Base-by-base conservation (phyloP, 164 flowering plant genomes). In the Stephania japonica region DNA sequence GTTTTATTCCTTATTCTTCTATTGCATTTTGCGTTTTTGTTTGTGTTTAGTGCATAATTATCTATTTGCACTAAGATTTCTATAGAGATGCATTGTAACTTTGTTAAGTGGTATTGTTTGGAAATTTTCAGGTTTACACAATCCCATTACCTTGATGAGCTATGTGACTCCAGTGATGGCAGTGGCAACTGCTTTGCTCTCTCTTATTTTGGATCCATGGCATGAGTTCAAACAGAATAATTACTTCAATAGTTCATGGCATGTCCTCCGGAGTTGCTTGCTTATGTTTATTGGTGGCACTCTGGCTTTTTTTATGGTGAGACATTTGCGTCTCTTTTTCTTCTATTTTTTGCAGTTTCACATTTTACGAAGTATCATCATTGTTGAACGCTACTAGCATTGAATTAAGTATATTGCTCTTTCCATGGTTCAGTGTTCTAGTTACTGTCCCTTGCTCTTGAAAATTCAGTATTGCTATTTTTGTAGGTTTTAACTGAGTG, bases 141-240 rank as follows among this genome's bases (percentile, higher is more conserved):
- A 96, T 82, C 99, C 99, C 10, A 81, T 96, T 74, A 84, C 90
- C 24, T 80, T 96, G 75, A 96, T 96, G 99, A 93, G 98, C 86
- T 96, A 87, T 70, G 91, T 96, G 74, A 82, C 97, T 77, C 99
- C 99, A 67, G 86, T 93, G 65, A 96, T 96, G 99, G 97, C 98
- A 21, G 62, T 89, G 26, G 84, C 81, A 75, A 96, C 99, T 63
- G 93, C 84, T 74, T 11, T 93, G 42, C 85, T 91, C 72, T 96
- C 99, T 71, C 87, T 96, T 49, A 5, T 87, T 16, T 64, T 91
- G 76, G 99, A 96, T 78, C 99, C 98, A 63, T 96, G 99, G 99
- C 41, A 81, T 71, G 91, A 93, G 23, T 93, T 96, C 67, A 78
- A 65, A 75, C 73, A 3, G 43, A 96, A 80, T 75, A 70, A 59